Evolutionary conservation across 257 asterid species (phyloP).

Genomic region (Solanum chmielewskii): DNA sequence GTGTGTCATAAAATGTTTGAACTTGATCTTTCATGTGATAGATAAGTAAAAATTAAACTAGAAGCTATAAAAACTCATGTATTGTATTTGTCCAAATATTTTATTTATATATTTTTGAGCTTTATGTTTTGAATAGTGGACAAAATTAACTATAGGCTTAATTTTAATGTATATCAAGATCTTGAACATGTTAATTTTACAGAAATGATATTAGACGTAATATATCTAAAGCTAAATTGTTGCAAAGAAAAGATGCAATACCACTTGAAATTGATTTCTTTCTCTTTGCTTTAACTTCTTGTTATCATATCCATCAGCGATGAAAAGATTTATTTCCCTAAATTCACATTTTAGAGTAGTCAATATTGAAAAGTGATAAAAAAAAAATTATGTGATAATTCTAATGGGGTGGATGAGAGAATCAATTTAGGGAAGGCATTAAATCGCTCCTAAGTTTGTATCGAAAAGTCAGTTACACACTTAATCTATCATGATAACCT

Average conservation of each 20-base stretch:
- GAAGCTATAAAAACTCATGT: neutral
- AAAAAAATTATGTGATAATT: too few relatives aligned
- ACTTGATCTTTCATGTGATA: neutral
- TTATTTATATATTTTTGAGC: neutral
- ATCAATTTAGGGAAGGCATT: too few relatives aligned
- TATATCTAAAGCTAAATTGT: neutral
- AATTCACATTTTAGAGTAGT: neutral
- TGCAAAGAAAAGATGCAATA: neutral
- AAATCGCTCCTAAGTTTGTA: too few relatives aligned
- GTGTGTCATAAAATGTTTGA: neutral
- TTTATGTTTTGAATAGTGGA: neutral
- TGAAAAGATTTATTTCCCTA: neutral
- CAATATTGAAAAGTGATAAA: neutral
- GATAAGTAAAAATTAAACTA: neutral
- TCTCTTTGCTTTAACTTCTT: neutral
- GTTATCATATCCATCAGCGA: neutral
- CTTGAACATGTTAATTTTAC: neutral
- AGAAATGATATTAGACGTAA: neutral
- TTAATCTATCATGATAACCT: too few relatives aligned
- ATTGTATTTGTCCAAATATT: neutral
- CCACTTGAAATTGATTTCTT: neutral
- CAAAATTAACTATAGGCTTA: too few relatives aligned
- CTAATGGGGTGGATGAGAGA: neutral
- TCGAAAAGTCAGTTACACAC: too few relatives aligned
- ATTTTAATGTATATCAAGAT: neutral